Evolutionary conservation across 331 rosid species (phyloP), one percentile per base, ranked within the genome.

Genomic region (Rhamnella rubrinervis): DNA sequence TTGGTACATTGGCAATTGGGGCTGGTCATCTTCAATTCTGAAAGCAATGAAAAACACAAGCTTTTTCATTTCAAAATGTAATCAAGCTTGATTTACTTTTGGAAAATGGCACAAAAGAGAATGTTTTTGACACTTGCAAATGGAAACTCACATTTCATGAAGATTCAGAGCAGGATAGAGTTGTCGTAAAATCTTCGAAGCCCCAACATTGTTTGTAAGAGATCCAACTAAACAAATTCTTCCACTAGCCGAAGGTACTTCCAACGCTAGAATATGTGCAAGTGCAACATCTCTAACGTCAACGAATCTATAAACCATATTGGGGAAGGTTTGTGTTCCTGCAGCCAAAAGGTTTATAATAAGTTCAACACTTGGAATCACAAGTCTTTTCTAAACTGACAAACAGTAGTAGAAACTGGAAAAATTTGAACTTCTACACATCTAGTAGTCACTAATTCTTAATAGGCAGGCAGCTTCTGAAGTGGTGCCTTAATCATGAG

Each of bases 221-320:
- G 53, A 71, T 60, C 73, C 89, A 59, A 38, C 71, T 75, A 85
- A 6, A 59, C 82, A 82, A 65, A 80, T 78, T 73, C 92, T 77
- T 66, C 92, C 92, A 60, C 51, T 68, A 10, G 92, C 85, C 16
- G 92, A 82, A 70, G 85, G 77, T 18, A 57, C 73, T 78, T 87
- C 89, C 82, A 56, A 82, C 41, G 87, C 89, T 44, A 39, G 75
- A 76, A 82, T 74, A 62, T 82, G 89, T 16, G 89, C 89, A 4
- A 65, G 60, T 2, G 81, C 88, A 80, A 87, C 83, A 71, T 87
- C 89, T 78, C 72, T 85, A 58, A 87, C 89, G 41, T 85, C 35
- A 8, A 82, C 71, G 23, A 7, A 53, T 21, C 58, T 21, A 44
- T 44, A 44, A 44, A 44, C 16, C 49, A 44, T 44, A 44, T 44